These are phyloP conservation scores for Pythium chondricola DNA, from an alignment of 352 stramenopile species.

Conservation along the genomic window DNA sequence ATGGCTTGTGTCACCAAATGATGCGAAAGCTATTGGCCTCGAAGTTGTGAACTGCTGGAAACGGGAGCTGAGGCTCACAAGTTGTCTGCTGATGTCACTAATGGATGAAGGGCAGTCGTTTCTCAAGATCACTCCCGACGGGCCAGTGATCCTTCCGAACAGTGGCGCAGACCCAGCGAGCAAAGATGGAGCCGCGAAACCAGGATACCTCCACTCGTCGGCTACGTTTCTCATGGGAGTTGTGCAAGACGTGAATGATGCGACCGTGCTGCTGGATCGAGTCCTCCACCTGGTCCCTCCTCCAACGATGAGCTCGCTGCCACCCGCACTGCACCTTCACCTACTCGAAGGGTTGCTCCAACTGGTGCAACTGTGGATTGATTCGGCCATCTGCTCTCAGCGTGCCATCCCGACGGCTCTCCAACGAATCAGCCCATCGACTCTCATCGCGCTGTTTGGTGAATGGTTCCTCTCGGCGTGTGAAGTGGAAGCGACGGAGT, in stretches of 20 bases:
- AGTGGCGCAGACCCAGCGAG: slow-evolving; percentile 17
- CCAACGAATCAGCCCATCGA: slow-evolving; percentile 74
- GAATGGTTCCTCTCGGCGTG: slow-evolving; percentile 86
- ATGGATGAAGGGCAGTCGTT: slow-evolving; percentile 71
- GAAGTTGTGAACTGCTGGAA: slow-evolving; percentile 85
- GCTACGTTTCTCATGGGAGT: slow-evolving; percentile 65
- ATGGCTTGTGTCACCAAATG: slow-evolving; percentile 63
- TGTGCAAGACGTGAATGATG: slow-evolving; percentile 46
- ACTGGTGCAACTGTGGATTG: slow-evolving; percentile 74
- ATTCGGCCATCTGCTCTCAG: slow-evolving; percentile 64
- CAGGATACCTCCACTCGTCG: slow-evolving; percentile 64
- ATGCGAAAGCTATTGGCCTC: slow-evolving; percentile 45
- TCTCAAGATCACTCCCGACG: slow-evolving; percentile 59
- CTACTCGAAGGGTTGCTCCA: slow-evolving; percentile 75
- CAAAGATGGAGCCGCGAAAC: slow-evolving; percentile 20
- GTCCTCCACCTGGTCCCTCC: slow-evolving; percentile 75
- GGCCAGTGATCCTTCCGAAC: slow-evolving; percentile 43
- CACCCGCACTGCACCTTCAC: slow-evolving; percentile 56
- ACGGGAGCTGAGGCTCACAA: slow-evolving; percentile 72
- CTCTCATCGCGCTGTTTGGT: slow-evolving; percentile 74
- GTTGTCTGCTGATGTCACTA: slow-evolving; percentile 74
- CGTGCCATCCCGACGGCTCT: slow-evolving; percentile 45
- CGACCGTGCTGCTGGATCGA: slow-evolving; percentile 73
- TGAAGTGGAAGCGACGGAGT: slow-evolving; percentile 58
- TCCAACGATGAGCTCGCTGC: slow-evolving; percentile 53